These are phyloP conservation scores for Claviceps fusiformis DNA, from an alignment of 2,329 filamentous ascomycete species.

Conservation along the genomic window DNA sequence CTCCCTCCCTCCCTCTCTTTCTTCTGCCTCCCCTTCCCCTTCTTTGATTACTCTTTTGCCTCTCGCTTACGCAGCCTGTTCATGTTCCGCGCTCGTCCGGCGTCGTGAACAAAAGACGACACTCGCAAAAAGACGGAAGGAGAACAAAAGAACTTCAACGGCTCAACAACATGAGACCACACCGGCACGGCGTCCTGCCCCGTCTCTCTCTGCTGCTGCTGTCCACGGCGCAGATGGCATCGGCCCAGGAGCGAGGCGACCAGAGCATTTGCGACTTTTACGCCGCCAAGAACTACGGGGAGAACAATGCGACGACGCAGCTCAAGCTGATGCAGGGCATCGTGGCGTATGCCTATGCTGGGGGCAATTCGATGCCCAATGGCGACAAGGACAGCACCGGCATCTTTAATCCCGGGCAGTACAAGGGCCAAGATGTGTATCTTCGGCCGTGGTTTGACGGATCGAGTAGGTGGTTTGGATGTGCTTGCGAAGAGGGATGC, in stretches of 20 bases:
- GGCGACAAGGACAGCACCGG: conserved; percentile 12
- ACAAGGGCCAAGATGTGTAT: conserved; percentile 11
- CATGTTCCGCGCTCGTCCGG: too few relatives aligned
- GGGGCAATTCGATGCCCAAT: conserved; percentile 9
- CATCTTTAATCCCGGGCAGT: conserved; percentile 16
- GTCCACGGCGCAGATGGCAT: neutral
- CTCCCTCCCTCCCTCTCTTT: neutral
- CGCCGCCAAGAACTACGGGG: conserved; percentile 12
- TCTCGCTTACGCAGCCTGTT: too few relatives aligned
- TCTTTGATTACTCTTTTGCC: too few relatives aligned
- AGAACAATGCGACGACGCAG: conserved; percentile 14
- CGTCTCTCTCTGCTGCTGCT: neutral
- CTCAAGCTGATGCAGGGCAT: conserved; percentile 16
- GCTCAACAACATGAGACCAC: neutral
- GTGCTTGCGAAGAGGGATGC: too few relatives aligned
- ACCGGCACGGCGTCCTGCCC: neutral
- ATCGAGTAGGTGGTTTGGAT: conserved; percentile 8
- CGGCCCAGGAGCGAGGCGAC: neutral
- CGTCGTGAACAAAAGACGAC: too few relatives aligned
- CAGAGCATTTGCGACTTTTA: conserved; percentile 19
- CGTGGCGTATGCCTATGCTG: conserved; percentile 17
- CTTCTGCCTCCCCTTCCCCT: neutral
- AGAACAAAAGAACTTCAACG: neutral
- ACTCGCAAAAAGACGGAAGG: too few relatives aligned
- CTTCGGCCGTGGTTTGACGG: conserved; percentile 19